These are phyloP conservation scores for Bathelium albidoporum DNA, from an alignment of 495 filamentous ascomycete genomes.

Conservation along the genomic window DNA sequence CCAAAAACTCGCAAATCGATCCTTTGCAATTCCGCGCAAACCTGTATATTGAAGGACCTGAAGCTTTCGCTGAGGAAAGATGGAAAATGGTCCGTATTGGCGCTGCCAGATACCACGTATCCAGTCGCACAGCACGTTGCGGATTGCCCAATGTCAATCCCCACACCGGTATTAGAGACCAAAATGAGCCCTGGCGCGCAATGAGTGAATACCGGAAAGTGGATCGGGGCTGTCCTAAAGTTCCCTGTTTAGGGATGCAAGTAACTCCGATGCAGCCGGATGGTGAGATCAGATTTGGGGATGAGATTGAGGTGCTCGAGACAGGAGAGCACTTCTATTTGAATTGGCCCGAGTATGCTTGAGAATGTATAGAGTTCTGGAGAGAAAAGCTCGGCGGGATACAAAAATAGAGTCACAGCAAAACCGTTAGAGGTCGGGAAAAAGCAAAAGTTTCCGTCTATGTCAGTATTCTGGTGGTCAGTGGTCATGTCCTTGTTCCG, in stretches of 20 bases:
- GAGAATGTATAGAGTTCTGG: background rate
- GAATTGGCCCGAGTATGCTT: background rate
- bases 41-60: slow-evolving; percentile 58
- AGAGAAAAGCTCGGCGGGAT: background rate
- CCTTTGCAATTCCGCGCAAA: slow-evolving; percentile 73
- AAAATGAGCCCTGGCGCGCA: slow-evolving; percentile 60
- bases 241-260: slow-evolving; percentile 77
- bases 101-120: slow-evolving; percentile 43
- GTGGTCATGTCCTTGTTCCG: too few relatives aligned
- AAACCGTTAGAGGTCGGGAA: too few relatives aligned
- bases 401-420: background rate
- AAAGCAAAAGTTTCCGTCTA: background rate
- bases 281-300: slow-evolving; percentile 46
- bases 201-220: slow-evolving; percentile 60
- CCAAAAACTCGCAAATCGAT: slow-evolving; percentile 36
- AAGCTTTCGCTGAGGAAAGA: slow-evolving; percentile 58
- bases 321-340: slow-evolving; percentile 51
- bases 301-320: slow-evolving; percentile 49
- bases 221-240: slow-evolving; percentile 58
- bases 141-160: slow-evolving; percentile 77
- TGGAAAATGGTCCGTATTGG: slow-evolving; percentile 67
- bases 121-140: slow-evolving; percentile 65
- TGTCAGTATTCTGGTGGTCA: too few relatives aligned
- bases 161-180: slow-evolving; percentile 58
- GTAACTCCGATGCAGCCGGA: slow-evolving; percentile 51